These are phyloP conservation scores for Coleophoma eucalyptorum DNA, from an alignment of 2,329 filamentous ascomycete genomes.

Conservation along the genomic window DNA sequence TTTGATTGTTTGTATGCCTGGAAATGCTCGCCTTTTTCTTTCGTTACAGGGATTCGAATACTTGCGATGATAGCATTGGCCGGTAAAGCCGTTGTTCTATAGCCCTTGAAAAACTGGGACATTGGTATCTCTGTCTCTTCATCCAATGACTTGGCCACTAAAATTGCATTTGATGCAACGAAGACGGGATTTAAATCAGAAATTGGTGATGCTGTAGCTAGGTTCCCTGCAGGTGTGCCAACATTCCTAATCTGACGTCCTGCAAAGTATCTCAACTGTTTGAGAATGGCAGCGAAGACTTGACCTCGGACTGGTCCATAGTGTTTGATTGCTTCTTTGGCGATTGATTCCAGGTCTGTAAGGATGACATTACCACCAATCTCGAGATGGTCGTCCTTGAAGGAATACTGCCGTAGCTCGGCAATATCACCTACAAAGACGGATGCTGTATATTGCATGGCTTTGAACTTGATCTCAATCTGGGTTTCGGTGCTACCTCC, in stretches of 20 bases:
- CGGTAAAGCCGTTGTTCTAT: constrained; percentile 78
- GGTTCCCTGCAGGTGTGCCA: constrained; percentile 87
- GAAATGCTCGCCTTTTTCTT: constrained; percentile 75
- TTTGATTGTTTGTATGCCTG: constrained; percentile 95
- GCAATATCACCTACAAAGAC: constrained; percentile 92
- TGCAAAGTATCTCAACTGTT: constrained; percentile 91
- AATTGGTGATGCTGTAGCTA: constrained; percentile 90
- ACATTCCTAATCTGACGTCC: constrained; percentile 94
- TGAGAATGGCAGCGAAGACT: constrained; percentile 85
- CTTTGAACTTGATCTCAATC: constrained; percentile 98
- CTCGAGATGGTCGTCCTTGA: constrained; percentile 79
- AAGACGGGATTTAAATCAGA: constrained; percentile 93
- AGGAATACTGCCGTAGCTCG: constrained; percentile 77
- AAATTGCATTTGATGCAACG: constrained; percentile 75
- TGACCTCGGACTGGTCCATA: constrained; percentile 66
- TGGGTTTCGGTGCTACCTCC: constrained; percentile 96
- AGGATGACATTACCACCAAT: constrained; percentile 90
- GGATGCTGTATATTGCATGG: constrained; percentile 81
- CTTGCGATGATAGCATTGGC: constrained; percentile 80
- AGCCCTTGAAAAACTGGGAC: constrained; percentile 88
- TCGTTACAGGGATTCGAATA: constrained; percentile 78
- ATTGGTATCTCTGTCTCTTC: constrained; percentile 84
- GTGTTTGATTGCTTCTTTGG: constrained; percentile 70
- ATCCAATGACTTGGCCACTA: constrained; percentile 74
- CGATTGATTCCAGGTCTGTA: constrained; percentile 86